Percentiles rank a stretch among this genome's conserved stretches.
phyloP scores from a whole-genome alignment of 371 early-diverging fungal genomes.

The Lichtheimia corymbifera region DNA sequence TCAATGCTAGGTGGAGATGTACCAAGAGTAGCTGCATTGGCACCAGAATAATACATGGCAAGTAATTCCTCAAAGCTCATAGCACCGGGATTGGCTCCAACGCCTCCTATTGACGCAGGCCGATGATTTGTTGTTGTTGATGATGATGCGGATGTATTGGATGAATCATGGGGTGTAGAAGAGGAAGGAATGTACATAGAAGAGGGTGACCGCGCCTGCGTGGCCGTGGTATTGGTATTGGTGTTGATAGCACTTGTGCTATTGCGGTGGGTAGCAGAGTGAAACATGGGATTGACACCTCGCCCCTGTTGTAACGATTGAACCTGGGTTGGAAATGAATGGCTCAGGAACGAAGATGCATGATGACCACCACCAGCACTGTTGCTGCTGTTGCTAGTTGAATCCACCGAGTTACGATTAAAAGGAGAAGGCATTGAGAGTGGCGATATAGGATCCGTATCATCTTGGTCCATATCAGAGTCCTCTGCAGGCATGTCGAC shows the following conservation, averaged over 20 bases:
- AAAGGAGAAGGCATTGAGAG: conserved; percentile 13
- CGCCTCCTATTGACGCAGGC: not conserved
- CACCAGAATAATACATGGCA: conserved; percentile 17
- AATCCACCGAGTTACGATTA: not conserved
- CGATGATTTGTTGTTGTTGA: not conserved
- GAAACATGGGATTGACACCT: not conserved
- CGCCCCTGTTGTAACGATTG: not conserved
- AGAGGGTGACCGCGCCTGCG: conserved; percentile 16
- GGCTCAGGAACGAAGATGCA: conserved; percentile 13
- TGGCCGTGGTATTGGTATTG: conserved; percentile 4
- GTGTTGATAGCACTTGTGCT: not conserved
- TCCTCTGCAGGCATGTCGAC: conserved; percentile 27
- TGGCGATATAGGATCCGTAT: conserved; percentile 15
- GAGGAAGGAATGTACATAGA: conserved; percentile 5
- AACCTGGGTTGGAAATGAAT: conserved; percentile 16
- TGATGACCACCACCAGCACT: no score
- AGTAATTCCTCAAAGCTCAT: conserved; percentile 29
- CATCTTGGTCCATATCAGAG: conserved; percentile 35
- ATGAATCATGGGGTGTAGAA: conserved; percentile 1
- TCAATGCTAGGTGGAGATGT: not conserved
- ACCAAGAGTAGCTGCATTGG: conserved; percentile 3
- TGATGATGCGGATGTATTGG: not conserved
- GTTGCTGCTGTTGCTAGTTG: not conserved
- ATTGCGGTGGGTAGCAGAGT: not conserved
- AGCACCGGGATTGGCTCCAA: conserved; percentile 17